Percentiles rank a stretch among this genome's conserved stretches.
These are phyloP conservation scores for Chaetomiaceae sp. DNA, from an alignment of 2,329 filamentous ascomycete species.

Conservation along the genomic window DNA sequence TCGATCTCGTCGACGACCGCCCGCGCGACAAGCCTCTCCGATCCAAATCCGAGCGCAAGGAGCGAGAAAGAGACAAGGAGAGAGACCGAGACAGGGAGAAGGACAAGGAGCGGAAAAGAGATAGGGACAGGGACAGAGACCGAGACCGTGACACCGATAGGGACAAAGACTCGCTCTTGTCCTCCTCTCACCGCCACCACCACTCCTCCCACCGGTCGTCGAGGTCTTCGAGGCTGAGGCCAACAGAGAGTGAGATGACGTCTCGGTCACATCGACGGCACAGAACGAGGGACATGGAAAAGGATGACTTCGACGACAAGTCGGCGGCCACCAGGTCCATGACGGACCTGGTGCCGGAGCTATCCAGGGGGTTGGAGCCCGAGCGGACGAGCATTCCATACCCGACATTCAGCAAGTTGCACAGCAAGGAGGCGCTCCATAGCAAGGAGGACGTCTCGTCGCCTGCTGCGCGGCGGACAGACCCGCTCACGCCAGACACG, in stretches of 20 bases:
- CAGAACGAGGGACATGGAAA: slow-evolving; percentile 34
- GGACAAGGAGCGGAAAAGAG: slow-evolving; percentile 29
- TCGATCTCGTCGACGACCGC: slow-evolving; percentile 34
- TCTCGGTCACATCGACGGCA: slow-evolving; percentile 36
- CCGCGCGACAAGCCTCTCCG: slow-evolving; percentile 37
- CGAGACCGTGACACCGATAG: slow-evolving; percentile 24
- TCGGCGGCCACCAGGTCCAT: slow-evolving; percentile 34
- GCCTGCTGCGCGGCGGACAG: slow-evolving; percentile 38
- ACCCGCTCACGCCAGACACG: slow-evolving; percentile 64
- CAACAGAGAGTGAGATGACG: slow-evolving; percentile 38
- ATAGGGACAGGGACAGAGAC: slow-evolving; percentile 32
- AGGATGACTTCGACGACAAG: slow-evolving; percentile 23
- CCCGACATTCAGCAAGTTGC: slow-evolving; percentile 80
- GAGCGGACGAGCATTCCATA: slow-evolving; percentile 62
- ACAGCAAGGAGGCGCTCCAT: slow-evolving; percentile 80
- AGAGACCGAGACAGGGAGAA: slow-evolving; percentile 24
- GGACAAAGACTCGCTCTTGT: slow-evolving; percentile 24
- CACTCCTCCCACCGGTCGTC: slow-evolving; percentile 38
- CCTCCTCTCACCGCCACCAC: slow-evolving; percentile 26
- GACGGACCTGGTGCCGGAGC: slow-evolving; percentile 48
- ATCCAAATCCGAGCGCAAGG: slow-evolving; percentile 28
- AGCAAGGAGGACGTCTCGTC: slow-evolving; percentile 51
- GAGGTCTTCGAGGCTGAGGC: slow-evolving; percentile 38
- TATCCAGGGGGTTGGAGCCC: slow-evolving; percentile 37
- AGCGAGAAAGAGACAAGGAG: slow-evolving; percentile 26